Base-by-base conservation (phyloP, 169 alveolate species). In the Condylostoma magnum region DNA sequence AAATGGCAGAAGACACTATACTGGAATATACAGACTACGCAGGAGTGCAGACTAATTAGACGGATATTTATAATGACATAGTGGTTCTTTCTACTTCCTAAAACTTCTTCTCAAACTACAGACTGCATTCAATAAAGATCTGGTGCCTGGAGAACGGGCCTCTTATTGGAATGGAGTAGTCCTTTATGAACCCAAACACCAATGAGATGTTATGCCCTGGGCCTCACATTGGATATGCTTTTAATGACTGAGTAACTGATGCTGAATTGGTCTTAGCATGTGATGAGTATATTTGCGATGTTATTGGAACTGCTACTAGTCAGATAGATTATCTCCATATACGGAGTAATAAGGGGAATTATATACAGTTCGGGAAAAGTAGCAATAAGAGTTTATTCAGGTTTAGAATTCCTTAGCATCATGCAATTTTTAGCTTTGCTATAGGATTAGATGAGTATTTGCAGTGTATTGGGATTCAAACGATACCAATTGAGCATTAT, bases 221-320 rank as follows among this genome's bases (percentile, higher is more conserved):
- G 1, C 65, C 65, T 4, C 65, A 53, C 30, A 53, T 53, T 53
- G 65, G 65, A 33, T 53, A 53, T 28, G 38, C 65, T 6, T 22
- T 28, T 53, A 41, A 53, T 28, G 43, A 25, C 34, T 27, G 25
- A 3, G 38, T 53, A 12, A 28, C 65, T 53, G 25, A 27, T 22
- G 65, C 65, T 22, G 65, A 53, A 8, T 31, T 53, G 38, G 44
- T 25, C 27, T 41, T 53, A 27, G 65, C 25, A 10, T 41, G 25
- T 22, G 65, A 53, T 28, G 65, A 53, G 30, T 53, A 22, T 28
- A 41, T 53, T 10, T n/a, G 25, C 4, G 65, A 53, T 2, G 25
- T 53, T n/a, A 53, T 33, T 3, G 65, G 65, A 53, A 28, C 38
- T 22, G 65, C 65, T 4, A 53, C 25, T 27, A 53, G 38, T 3